Percentiles rank a stretch among this genome's conserved stretches.
These are phyloP conservation scores for Gossypium longicalyx DNA, from an alignment of 345 rosid species.

Conservation along the genomic window DNA sequence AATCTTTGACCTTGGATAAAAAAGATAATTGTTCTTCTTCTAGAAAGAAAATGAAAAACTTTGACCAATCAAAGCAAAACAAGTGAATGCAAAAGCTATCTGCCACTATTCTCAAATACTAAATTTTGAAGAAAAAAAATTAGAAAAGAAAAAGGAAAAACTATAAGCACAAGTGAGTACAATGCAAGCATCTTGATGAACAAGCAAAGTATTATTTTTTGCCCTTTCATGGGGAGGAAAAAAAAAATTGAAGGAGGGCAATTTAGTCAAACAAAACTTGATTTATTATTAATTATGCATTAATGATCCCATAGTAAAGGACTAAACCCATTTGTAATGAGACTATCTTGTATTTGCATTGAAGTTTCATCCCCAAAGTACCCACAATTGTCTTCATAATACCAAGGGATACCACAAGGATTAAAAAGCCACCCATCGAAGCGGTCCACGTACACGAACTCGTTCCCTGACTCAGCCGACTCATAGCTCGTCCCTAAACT, in stretches of 20 bases:
- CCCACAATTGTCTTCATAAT: slow-evolving; percentile 32
- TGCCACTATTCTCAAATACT: no score
- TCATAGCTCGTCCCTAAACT: slow-evolving; percentile 52
- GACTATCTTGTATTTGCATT: slow-evolving; percentile 31
- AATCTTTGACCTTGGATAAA: no score
- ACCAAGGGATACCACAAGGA: slow-evolving; percentile 38
- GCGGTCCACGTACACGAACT: slow-evolving; percentile 58
- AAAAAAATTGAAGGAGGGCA: neutral
- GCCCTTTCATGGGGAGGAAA: neutral
- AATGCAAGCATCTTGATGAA: neutral
- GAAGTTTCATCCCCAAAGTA: slow-evolving; percentile 37
- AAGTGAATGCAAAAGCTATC: neutral
- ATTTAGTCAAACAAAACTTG: neutral
- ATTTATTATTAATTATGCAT: neutral
- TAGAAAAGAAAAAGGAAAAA: neutral
- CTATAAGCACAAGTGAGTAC: neutral
- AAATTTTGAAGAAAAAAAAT: neutral
- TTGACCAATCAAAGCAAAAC: no score
- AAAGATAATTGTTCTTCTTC: no score
- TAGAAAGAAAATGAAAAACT: no score
- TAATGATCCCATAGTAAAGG: slow-evolving; percentile 42
- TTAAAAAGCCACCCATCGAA: slow-evolving; percentile 32
- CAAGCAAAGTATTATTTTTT: slow-evolving; percentile 9
- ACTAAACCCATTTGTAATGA: slow-evolving; percentile 29
- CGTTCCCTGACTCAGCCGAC: slow-evolving; percentile 40